A percentile compares a stretch with the other conserved stretches of the same genome.
Conservation (phyloP, 148 eudicot species). For the Rhododendron mucronatum region DNA sequence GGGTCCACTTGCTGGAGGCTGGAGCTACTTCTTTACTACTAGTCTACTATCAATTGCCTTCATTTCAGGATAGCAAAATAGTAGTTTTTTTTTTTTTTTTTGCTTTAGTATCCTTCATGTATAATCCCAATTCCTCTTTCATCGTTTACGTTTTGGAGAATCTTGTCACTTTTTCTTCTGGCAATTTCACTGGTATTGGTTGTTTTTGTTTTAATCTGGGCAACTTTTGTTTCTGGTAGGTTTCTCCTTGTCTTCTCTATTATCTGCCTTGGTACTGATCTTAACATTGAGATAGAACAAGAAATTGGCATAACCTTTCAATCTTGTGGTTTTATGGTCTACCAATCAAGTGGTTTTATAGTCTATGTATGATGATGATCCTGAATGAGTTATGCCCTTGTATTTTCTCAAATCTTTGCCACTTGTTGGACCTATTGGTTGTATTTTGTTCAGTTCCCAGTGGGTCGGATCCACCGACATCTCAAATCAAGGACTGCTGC, state of each 20-base stretch:
- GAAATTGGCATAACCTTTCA: neutral
- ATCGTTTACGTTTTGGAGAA: neutral
- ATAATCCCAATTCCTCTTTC: neutral
- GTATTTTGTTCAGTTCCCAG: conserved; percentile 44
- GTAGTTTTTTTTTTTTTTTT: neutral
- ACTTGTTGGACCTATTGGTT: neutral
- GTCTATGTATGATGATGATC: neutral
- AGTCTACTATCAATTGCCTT: neutral
- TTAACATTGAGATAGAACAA: neutral
- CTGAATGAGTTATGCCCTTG: neutral
- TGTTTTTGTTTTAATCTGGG: neutral
- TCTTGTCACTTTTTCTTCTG: neutral
- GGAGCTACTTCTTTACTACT: neutral
- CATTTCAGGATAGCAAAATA: neutral
- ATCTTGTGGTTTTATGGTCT: neutral
- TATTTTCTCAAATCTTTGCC: neutral
- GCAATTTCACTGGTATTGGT: neutral
- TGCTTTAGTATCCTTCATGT: neutral
- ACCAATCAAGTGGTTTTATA: neutral
- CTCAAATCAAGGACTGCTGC: conserved; percentile 70
- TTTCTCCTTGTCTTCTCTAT: neutral
- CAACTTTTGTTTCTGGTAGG: neutral
- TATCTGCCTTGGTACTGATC: neutral
- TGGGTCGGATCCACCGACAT: conserved; percentile 70
- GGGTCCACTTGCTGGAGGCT: neutral